Base-by-base conservation (phyloP, 2,329 filamentous ascomycete genomes). In the Cucurbitaria berberidis region DNA sequence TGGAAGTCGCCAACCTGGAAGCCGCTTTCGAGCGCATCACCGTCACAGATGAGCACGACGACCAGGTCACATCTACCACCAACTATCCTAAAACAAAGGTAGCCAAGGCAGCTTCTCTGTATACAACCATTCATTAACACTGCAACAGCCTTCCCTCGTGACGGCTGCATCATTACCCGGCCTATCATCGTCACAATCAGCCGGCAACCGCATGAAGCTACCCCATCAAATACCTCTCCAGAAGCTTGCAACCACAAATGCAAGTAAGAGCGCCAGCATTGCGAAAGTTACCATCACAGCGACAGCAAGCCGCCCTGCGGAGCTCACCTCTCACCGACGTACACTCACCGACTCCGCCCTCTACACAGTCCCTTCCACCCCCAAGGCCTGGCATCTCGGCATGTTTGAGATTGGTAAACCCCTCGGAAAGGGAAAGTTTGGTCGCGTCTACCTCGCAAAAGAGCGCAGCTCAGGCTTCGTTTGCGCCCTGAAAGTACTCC, bases 341-440 rank as follows among this genome's bases (percentile, higher is more conserved):
- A 74, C 71, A 67, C 60, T 73, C 68, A 74, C 71, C 15, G 84
- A 87, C 62, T 79, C 80, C 39, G 81, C 81, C 46, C 45, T 76
- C 60, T 70, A 72, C 67, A 57, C 67, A 46, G 69, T 73, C 51
- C 72, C 77, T 36, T 62, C 67, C 1, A 60, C 73, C 1, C 69
- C 74, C 16, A 78, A 78, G 59, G 67, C 91, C 63, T 93, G 93
- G 77, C 91, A 96, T 72, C 85, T 96, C 3, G 90, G 91, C 76
- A 96, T 96, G 90, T 96, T 96, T 74, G 92, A 96, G 75, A 96
- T 96, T 60, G 90, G 90, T 34, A 89, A 91, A 63, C 90, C 90
- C 1, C 80, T 96, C 3, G 90, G 90, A 47, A 95, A 95, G 77
- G 90, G 90, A 59, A 96, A 95, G 73, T 96, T 95, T 69, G 90